Percentiles rank a stretch among this genome's conserved stretches.
Conservation (phyloP, 2,329 filamentous ascomycete genomes). For the Magnaporthiopsis rhizophila region DNA sequence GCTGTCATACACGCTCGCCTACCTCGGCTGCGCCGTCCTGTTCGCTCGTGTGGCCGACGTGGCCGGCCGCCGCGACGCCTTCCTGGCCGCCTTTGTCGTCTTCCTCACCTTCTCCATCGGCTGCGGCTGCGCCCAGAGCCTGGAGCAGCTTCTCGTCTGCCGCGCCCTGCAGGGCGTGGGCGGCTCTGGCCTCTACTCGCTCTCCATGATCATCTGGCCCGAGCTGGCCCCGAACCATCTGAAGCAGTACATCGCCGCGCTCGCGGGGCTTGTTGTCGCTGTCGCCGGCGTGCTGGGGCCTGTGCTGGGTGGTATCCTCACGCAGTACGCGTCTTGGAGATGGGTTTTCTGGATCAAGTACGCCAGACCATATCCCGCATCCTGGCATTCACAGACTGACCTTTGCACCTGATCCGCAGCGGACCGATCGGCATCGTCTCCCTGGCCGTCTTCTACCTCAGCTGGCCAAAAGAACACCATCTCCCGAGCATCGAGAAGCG, state of each 20-base stretch:
- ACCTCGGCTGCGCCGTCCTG: slow-evolving; percentile 48
- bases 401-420: slow-evolving; percentile 25
- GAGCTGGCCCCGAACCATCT: slow-evolving; percentile 37
- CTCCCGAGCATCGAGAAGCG: slow-evolving; percentile 29
- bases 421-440: slow-evolving; percentile 42
- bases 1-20: slow-evolving; percentile 47
- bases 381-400: slow-evolving; percentile 7
- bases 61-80: slow-evolving; percentile 43
- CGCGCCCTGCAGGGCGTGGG: slow-evolving; percentile 43
- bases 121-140: slow-evolving; percentile 37
- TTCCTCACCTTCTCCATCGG: slow-evolving; percentile 50
- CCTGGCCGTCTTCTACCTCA: slow-evolving; percentile 35
- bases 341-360: slow-evolving; percentile 56
- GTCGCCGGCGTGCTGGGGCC: slow-evolving; percentile 42
- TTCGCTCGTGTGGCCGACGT: slow-evolving; percentile 48
- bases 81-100: slow-evolving; percentile 39
- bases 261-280: slow-evolving; percentile 42
- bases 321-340: slow-evolving; percentile 40
- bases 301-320: slow-evolving; percentile 42
- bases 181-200: slow-evolving; percentile 45
- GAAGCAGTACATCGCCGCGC: slow-evolving; percentile 33
- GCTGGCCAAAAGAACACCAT: slow-evolving; percentile 40
- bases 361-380: slow-evolving; percentile 11
- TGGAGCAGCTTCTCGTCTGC: slow-evolving; percentile 40
- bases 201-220: slow-evolving; percentile 47